Evolutionary conservation across 768 basidiomycete genomes (phyloP), one percentile per base, ranked within the genome.

Genomic region (Stropharia rugosoannulata): DNA sequence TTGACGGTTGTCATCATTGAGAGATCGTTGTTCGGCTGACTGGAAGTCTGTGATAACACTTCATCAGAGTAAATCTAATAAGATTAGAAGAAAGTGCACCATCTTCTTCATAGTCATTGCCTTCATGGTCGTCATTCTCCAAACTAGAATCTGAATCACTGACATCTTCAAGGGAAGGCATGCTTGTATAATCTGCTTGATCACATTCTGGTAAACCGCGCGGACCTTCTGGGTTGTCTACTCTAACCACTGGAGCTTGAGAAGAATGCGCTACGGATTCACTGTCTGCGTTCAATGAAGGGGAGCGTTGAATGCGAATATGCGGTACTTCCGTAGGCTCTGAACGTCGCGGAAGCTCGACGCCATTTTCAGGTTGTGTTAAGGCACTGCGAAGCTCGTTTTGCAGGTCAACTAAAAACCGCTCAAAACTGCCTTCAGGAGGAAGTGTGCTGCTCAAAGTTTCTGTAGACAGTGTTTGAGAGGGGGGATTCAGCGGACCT

Each of bases 321-420:
- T n/a, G 29, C 29, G 18, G 42, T 1, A 32, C 3, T 22, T 36
- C 51, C 10, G 41, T 8, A 27, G 19, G 8, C 4, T 32, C n/a
- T 37, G 45, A 29, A 22, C 18, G 32, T 38, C n/a, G 10, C 44
- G 13, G 36, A 16, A 25, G 15, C 2, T 56, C 49, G 11, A 40
- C 13, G 3, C 52, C 36, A 12, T 36, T 12, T 11, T 39, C 44
- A 22, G 50, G 27, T n/a, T 75, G 80, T 22, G 79, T 80, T 57
- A 93, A 68, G 8, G 86, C 85, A 5, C 75, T 69, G 53, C 91
- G 73, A 52, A 93, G 71, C 67, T 93, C 91, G 15, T 78, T 72
- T 68, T 93, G 92, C 51, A 93, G 64, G 69, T 93, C 89, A 43
- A 89, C 72, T 60, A 93, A 71, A 75, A 93, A 93, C 27, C 88